Evolutionary conservation across 1,284 basidiomycete genomes (phyloP), one percentile per base, ranked within the genome.

Genomic region (Cutaneotrichosporon sp.): DNA sequence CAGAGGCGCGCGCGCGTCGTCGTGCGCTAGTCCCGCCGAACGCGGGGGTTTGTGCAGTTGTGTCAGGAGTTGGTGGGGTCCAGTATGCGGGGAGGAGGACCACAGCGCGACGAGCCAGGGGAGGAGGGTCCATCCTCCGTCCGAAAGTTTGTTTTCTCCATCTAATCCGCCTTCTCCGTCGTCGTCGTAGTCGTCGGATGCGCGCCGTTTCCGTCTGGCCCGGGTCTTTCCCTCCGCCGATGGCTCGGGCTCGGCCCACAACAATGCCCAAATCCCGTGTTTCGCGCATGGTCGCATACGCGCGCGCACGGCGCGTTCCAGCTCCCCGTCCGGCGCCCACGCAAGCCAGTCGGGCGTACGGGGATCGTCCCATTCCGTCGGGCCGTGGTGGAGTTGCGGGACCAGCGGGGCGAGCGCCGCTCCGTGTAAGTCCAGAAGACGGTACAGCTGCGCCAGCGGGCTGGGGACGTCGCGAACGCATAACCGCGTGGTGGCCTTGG

Each of bases 121-220:
- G n/a, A 72, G 52, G 23, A 72, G 18, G 0, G 23, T 44, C 69
- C 69, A 72, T 0, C 65, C 69, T 10, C 40, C 39, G 2, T 23
- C 30, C 8, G 37, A 23, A 14, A 46, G 26, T 17, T 5, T 14
- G 15, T 26, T 30, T 30, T 30, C 26, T 30, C 26, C 26, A 5
- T 10, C 26, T n/a, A n/a, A n/a, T 30, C 26, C 26, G 26, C 26
- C 14, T 8, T 37, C 26, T 15, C 17, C 38, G 8, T 52, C 43
- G 8, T 35, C 35, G 17, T 40, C 38, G 26, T 33, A 35, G 34
- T 49, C 34, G 48, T 20, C 37, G n/a, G n/a, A n/a, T n/a, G n/a
- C n/a, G n/a, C n/a, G n/a, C n/a, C n/a, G 35, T 23, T 15, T 7
- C n/a, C 13, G 4, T 22, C 26, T 38, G 37, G 12, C 18, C 14